phyloP scores from a whole-genome alignment of 208 protist species.

The Leishmania turanica region DNA sequence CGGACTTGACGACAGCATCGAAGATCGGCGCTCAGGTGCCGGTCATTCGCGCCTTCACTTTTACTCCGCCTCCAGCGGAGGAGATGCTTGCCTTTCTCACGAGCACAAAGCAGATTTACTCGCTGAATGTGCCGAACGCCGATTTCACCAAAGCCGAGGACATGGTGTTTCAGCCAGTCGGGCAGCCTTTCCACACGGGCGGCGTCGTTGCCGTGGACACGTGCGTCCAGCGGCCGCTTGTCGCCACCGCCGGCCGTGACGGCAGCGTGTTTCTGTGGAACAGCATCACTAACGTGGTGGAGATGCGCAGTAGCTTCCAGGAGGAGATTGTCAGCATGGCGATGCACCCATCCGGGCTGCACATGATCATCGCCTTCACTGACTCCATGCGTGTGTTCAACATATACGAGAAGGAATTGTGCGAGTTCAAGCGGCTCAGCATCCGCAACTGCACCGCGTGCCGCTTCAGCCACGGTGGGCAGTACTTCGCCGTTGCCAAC shows the following conservation, averaged over 20 bases:
- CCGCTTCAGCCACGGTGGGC: conserved; percentile 95
- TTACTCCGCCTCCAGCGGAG: conserved; percentile 88
- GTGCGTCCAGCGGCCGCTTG: conserved; percentile 94
- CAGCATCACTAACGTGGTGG: conserved; percentile 93
- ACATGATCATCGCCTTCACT: conserved; percentile 94
- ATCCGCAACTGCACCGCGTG: conserved; percentile 94
- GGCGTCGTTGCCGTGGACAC: conserved; percentile 92
- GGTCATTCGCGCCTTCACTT: conserved; percentile 81
- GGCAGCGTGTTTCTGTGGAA: conserved; percentile 96
- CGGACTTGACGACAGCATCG: conserved; percentile 22
- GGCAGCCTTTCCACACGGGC: conserved; percentile 91
- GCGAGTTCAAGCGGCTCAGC: conserved; percentile 93
- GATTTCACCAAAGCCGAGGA: conserved; percentile 95
- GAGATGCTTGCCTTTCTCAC: conserved; percentile 92
- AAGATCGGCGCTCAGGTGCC: conserved; percentile 52
- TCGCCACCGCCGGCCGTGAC: conserved; percentile 94
- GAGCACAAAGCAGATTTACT: conserved; percentile 93
- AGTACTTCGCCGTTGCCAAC: conserved; percentile 96
- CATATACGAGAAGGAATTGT: conserved; percentile 95
- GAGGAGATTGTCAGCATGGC: conserved; percentile 94
- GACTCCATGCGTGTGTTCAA: conserved; percentile 97
- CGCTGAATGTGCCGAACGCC: conserved; percentile 93
- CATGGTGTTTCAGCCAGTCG: conserved; percentile 89
- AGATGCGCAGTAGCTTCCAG: conserved; percentile 92
- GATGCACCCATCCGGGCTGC: conserved; percentile 95